phyloP scores from a whole-genome alignment of 371 early-diverging fungal species.

The Choanephora cucurbitarum region DNA sequence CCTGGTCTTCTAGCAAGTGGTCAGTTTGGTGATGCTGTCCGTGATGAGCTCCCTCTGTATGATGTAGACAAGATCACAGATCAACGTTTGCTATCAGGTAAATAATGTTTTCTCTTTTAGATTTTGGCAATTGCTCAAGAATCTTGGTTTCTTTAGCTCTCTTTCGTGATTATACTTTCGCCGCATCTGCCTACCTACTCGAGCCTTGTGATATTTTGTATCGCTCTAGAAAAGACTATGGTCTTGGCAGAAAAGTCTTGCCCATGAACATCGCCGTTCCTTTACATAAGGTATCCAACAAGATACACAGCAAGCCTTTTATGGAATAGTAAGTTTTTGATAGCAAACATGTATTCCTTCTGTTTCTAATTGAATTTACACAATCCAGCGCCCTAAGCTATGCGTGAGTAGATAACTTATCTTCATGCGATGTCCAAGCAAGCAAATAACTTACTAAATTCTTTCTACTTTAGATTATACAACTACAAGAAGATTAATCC shows the following conservation, averaged over 20 bases:
- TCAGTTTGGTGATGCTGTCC: conserved; percentile 77
- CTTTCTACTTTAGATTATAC: conserved; percentile 59
- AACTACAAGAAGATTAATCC: conserved; percentile 77
- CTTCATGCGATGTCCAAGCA: background rate
- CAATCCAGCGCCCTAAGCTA: conserved; percentile 41
- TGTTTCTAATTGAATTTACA: too few relatives aligned
- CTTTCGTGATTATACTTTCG: conserved; percentile 86
- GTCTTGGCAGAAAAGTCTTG: conserved; percentile 74
- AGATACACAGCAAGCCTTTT: conserved; percentile 79
- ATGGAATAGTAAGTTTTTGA: conserved; percentile 76
- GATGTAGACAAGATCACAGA: conserved; percentile 73
- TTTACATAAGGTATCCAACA: conserved; percentile 65
- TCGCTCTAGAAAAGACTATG: conserved; percentile 71
- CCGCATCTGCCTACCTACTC: conserved; percentile 85
- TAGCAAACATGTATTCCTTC: too few relatives aligned
- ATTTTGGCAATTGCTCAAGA: background rate
- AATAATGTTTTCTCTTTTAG: conserved; percentile 3
- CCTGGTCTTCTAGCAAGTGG: conserved; percentile 79
- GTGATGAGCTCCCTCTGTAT: conserved; percentile 70
- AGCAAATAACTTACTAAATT: background rate
- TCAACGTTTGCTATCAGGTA: conserved; percentile 69
- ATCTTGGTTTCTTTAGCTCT: conserved; percentile 51
- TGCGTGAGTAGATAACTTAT: conserved; percentile 26
- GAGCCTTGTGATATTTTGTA: conserved; percentile 85
- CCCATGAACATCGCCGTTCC: conserved; percentile 85